Conservation (phyloP, 2,329 filamentous ascomycete genomes). For the Metarhizium guizhouense region DNA sequence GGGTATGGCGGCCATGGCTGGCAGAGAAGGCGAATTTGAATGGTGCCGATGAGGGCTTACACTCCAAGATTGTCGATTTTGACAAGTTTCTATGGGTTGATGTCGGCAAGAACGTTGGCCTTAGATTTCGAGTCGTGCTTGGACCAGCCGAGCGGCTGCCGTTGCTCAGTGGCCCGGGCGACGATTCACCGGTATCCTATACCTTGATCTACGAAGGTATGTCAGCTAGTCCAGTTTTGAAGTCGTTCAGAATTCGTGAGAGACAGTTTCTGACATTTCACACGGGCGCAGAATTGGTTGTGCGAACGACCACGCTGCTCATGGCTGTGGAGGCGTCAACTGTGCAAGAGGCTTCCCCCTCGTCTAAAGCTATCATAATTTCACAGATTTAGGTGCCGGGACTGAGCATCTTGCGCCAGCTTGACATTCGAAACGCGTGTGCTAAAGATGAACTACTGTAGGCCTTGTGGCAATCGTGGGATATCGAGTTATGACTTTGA, state of each 20-base stretch:
- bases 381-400: conserved; percentile 18
- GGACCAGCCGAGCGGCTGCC: conserved; percentile 33
- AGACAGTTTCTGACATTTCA: conserved; percentile 6
- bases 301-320: conserved; percentile 55
- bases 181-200: conserved; percentile 61
- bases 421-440: no score
- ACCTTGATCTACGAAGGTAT: conserved; percentile 64
- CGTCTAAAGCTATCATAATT: conserved; percentile 61
- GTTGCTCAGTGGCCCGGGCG: conserved; percentile 46
- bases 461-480: no score
- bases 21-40: conserved; percentile 25
- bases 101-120: conserved; percentile 50
- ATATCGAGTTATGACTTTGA: no score
- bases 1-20: conserved; percentile 68
- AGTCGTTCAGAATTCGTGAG: background rate
- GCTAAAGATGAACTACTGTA: no score
- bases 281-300: conserved; percentile 49
- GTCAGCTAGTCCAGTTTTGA: conserved; percentile 10
- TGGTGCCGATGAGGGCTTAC: background rate
- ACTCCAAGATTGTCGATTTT: conserved; percentile 3
- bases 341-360: conserved; percentile 47
- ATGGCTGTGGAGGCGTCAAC: conserved; percentile 57
- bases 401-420: no score
- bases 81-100: conserved; percentile 59
- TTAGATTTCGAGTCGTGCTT: conserved; percentile 52